phyloP scores from a whole-genome alignment of 495 filamentous ascomycete genomes.

The Niebla homalea region DNA sequence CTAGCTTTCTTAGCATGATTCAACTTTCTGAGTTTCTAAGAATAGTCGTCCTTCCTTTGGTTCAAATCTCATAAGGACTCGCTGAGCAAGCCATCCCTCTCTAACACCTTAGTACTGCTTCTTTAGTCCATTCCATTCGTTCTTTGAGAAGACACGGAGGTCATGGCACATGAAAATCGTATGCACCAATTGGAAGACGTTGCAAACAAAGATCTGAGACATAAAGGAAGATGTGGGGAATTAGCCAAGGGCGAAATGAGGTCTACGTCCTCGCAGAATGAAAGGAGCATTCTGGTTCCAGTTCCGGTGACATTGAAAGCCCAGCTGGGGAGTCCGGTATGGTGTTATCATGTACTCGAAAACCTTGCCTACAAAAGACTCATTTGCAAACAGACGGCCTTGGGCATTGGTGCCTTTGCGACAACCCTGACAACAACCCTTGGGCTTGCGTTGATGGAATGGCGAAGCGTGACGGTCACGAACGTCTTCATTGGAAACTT shows the following conservation, averaged over 20 bases:
- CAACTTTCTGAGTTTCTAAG: too few relatives aligned
- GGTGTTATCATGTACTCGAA: not conserved
- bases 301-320: slow-evolving; percentile 23
- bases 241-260: slow-evolving; percentile 6
- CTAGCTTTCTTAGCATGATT: too few relatives aligned
- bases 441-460: slow-evolving; percentile 36
- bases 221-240: slow-evolving; percentile 14
- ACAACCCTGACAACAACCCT: slow-evolving; percentile 37
- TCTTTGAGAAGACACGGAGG: not conserved
- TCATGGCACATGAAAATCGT: slow-evolving; percentile 16
- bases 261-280: slow-evolving; percentile 6
- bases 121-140: not conserved
- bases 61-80: too few relatives aligned
- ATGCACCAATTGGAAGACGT: slow-evolving; percentile 18
- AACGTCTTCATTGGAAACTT: slow-evolving; percentile 39
- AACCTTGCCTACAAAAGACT: not conserved
- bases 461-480: slow-evolving; percentile 29
- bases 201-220: slow-evolving; percentile 10
- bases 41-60: too few relatives aligned
- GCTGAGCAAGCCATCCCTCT: too few relatives aligned
- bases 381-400: slow-evolving; percentile 21
- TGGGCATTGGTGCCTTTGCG: slow-evolving; percentile 37
- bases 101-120: not conserved
- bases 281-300: slow-evolving; percentile 12
- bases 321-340: slow-evolving; percentile 21